Evolutionary conservation across 108 stramenopile genomes (phyloP), one percentile per base, ranked within the genome.

Genomic region (Nitzschia inconspicua): DNA sequence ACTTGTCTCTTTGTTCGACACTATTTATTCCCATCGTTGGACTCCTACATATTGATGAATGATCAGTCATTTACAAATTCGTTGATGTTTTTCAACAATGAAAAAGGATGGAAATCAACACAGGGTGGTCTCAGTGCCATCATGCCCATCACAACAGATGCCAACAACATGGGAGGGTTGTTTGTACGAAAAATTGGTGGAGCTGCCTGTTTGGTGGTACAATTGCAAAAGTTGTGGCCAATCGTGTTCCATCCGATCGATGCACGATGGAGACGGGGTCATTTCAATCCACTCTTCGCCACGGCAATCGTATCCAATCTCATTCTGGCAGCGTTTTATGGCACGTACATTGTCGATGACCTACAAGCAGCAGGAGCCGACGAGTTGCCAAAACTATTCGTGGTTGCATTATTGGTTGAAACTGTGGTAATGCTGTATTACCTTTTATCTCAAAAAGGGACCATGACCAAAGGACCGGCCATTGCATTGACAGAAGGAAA

Each of bases 111-210:
- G 92, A 89, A 86, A 52, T 93, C 92, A 9, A 74, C 75, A 57
- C 84, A 85, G 34, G 92, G 92, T 20, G 92, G 92, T 20, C 57
- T 93, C 23, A 88, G 86, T 46, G 61, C 88, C 39, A 80, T 93
- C 59, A 65, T 70, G 3, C 54, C 65, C 23, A 65, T 80, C 8
- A 88, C 88, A 16, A 88, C 92, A 5, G 92, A 93, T 64, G 85
- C 69, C 35, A 93, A 93, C 67, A 84, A 93, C 50, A 93, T 93
- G 92, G 92, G 92, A 20, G 86, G 88, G 20, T 63, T 93, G 0
- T 93, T 86, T 63, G 72, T 89, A 24, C 84, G 86, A 8, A 93
- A 93, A 67, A 22, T 93, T 53, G 80, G 68, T 14, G 92, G 88
- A 14, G 92, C 79, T 4, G 92, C 88, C 1, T 69, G 51, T 18